Base-by-base conservation (phyloP, 345 rosid species). In the Corymbia maculata region DNA sequence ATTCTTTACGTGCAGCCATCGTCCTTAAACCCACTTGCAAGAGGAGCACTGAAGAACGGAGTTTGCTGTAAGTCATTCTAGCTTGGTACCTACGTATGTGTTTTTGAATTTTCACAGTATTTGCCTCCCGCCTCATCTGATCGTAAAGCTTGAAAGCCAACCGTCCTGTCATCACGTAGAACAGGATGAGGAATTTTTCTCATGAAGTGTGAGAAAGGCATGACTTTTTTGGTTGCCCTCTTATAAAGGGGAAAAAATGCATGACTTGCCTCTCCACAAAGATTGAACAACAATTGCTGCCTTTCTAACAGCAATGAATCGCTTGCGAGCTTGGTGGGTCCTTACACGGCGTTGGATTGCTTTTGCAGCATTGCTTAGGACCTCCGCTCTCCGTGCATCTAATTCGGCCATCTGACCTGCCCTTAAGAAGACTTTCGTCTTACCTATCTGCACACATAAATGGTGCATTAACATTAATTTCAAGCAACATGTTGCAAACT, bases 381-480 rank as follows among this genome's bases (percentile, higher is more conserved):
- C 95, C 91, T 93, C 97, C 53, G 99, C 90, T 88, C 99, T 96
- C 88, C 95, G 90, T 86, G 98, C 95, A 89, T 98, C 99, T 84
- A 98, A 92, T 92, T 98, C 99, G 89, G 99, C 99, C 99, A 98
- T 98, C 93, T 98, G 99, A 89, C 99, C 99, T 21, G 98, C 99
- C 91, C 99, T 94, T 88, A 98, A 91, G 91, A 98, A 98, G 57
- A 98, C 93, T 94, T 98, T 98, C 64, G 99, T 98, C 93, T 95
- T 95, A 86, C 99, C 99, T 90, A 98, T 93, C 98, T 96, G 95
- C 91, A 86, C 79, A 70, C 57, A 89, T 90, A 85, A 86, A 89
- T 55, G 86, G 86, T 87, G 51, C 70, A 87, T 88, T 49, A 45
- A 45, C 61, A 51, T 88, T 64, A 89, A 64, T 79, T 28, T n/a